Evolutionary conservation across 2,329 filamentous ascomycete species (phyloP).

Genomic region (Hirsutella rhossiliensis): DNA sequence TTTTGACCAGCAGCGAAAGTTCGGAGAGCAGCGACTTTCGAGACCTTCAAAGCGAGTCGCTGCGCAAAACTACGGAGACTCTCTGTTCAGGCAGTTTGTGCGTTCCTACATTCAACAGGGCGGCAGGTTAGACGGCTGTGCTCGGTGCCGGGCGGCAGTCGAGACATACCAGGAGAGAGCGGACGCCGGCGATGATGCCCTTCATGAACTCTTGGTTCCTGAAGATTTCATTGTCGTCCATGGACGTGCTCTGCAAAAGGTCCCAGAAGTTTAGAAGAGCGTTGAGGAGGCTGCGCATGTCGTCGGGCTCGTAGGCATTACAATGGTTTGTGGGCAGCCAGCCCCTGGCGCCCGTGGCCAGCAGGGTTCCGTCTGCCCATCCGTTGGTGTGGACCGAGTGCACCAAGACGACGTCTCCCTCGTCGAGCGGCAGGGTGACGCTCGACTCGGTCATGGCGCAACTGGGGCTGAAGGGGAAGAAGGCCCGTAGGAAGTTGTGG

Average conservation of each 20-base stretch:
- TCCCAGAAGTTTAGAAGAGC: constrained; percentile 91
- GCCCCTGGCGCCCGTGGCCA: constrained; percentile 75
- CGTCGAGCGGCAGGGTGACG: constrained; percentile 76
- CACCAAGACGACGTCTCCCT: constrained; percentile 85
- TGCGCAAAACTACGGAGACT: constrained; percentile 64
- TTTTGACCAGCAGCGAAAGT: constrained; percentile 78
- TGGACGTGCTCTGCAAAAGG: constrained; percentile 63
- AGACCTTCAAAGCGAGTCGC: constrained; percentile 64
- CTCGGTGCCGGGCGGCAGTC: too few species aligned
- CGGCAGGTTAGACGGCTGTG: not conserved
- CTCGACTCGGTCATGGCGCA: constrained; percentile 70
- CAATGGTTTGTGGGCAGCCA: constrained; percentile 99
- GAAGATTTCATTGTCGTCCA: constrained; percentile 67
- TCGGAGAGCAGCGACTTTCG: constrained; percentile 84
- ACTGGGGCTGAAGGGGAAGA: constrained; percentile 81
- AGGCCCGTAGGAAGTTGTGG: constrained; percentile 88
- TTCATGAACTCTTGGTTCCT: constrained; percentile 89
- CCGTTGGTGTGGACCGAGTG: constrained; percentile 97
- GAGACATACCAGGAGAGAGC: constrained; percentile 68
- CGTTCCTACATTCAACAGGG: constrained; percentile 50
- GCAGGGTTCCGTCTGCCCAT: constrained; percentile 90
- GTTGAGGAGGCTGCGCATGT: constrained; percentile 74
- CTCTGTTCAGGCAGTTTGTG: constrained; percentile 76
- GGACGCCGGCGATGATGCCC: constrained; percentile 84
- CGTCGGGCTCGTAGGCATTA: constrained; percentile 81